Conservation (phyloP, 2,329 filamentous ascomycete species). For the Alternaria panax region DNA sequence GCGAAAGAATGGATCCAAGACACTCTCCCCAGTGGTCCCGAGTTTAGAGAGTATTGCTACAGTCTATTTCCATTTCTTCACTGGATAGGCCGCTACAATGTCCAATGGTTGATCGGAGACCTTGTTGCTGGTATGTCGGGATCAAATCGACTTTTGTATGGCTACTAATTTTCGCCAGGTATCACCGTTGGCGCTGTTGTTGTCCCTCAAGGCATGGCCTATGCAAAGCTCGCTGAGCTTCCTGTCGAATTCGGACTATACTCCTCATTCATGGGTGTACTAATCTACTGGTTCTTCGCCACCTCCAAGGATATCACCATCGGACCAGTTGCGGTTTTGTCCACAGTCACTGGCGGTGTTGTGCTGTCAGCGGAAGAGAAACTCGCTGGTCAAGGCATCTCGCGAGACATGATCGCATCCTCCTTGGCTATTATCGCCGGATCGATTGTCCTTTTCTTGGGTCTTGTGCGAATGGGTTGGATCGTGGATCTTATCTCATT, state of each 20-base stretch:
- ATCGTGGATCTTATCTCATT: slow-evolving; percentile 94
- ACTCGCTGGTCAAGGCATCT: slow-evolving; percentile 45
- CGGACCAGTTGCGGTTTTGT: slow-evolving; percentile 94
- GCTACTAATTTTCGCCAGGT: slow-evolving; percentile 53
- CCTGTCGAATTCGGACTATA: slow-evolving; percentile 85
- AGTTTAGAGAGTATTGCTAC: slow-evolving; percentile 67
- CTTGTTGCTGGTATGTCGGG: slow-evolving; percentile 77
- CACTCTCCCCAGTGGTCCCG: slow-evolving; percentile 65
- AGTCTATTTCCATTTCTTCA: slow-evolving; percentile 84
- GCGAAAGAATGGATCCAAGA: slow-evolving; percentile 74
- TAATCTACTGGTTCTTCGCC: slow-evolving; percentile 97
- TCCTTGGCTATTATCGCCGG: slow-evolving; percentile 81
- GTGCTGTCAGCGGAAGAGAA: slow-evolving; percentile 67
- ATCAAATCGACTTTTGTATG: not conserved
- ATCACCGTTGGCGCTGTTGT: slow-evolving; percentile 79
- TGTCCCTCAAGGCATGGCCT: slow-evolving; percentile 95
- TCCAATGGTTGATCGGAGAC: slow-evolving; percentile 88
- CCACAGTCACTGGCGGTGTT: slow-evolving; percentile 84
- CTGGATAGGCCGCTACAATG: slow-evolving; percentile 92
- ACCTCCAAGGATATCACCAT: slow-evolving; percentile 99
- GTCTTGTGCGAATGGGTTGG: slow-evolving; percentile 82
- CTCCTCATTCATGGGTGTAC: slow-evolving; percentile 94
- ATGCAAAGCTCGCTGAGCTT: slow-evolving; percentile 82
- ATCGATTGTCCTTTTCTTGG: slow-evolving; percentile 79
- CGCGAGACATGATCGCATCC: slow-evolving; percentile 55